Base-by-base conservation (phyloP, 83 land plant genomes). In the Isoetes engelmannii region DNA sequence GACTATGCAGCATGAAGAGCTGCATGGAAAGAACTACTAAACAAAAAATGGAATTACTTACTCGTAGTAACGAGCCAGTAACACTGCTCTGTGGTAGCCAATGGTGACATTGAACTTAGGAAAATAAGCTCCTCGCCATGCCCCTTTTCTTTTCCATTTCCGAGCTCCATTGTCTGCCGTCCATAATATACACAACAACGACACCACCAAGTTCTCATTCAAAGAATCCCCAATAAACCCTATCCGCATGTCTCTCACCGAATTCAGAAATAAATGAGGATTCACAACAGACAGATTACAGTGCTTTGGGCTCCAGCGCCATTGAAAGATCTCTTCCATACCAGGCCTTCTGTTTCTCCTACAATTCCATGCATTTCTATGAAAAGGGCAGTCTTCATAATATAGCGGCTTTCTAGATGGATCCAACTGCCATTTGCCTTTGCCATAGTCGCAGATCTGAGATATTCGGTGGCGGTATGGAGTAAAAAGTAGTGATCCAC, bases 191-290 rank as follows among this genome's bases (percentile, higher is more conserved):
- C 98, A 94, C 60, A 90, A 73, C 58, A 94, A 72, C 18, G 96
- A 78, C 48, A 80, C 87, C 73, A 94, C 21, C 47, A 94, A 83
- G 63, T 94, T 94, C 84, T 94, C 98, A 66, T 90, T 94, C 80
- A 94, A 71, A 12, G 98, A 94, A 58, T 94, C 98, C 5, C 96
- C 96, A 21, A 94, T 78, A 57, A 94, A 94, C 47, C 96, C 98
- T 69, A 94, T 72, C 42, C 72, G 77, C 88, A 64, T 72, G 53
- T 81, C 71, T 71, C 87, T 79, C 75, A 94, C 79, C 44, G 79
- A 43, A 5, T 70, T 55, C 67, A 94, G 66, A 54, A 94, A 90
- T 61, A 17, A 19, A 7, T 15, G 69, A 9, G 96, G 92, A 13
- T 86, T 80, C 7, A 87, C 68, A 47, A 77, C 69, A 0, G 77